A percentile compares a stretch with the other conserved stretches of the same genome.
phyloP scores from a whole-genome alignment of 306 rosid species.

The Geum urbanum region DNA sequence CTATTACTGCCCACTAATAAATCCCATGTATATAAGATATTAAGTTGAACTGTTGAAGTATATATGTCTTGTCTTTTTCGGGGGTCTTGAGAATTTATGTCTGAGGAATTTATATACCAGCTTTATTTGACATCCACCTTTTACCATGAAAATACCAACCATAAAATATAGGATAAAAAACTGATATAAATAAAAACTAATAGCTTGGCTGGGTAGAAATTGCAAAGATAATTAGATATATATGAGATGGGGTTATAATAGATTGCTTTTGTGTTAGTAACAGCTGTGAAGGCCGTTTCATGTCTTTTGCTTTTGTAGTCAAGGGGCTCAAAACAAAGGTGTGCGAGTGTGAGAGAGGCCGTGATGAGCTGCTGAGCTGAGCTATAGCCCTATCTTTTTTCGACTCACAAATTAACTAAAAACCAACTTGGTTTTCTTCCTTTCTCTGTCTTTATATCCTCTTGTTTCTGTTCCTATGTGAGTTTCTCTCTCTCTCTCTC shows the following conservation, averaged over 20 bases:
- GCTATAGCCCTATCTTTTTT: conserved; percentile 23
- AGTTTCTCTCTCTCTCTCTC: conserved; percentile 35
- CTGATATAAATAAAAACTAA: not conserved
- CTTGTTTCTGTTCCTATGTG: conserved; percentile 5
- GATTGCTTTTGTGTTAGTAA: conserved; percentile 45
- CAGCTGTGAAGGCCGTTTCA: conserved; percentile 66
- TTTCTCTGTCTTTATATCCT: conserved; percentile 16
- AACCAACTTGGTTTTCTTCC: conserved; percentile 29
- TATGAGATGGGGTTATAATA: conserved; percentile 21
- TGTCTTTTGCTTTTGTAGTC: conserved; percentile 87
- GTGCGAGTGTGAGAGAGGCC: conserved; percentile 29
- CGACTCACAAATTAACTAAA: not conserved
- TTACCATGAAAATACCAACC: conserved; percentile 21
- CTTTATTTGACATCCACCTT: conserved; percentile 14
- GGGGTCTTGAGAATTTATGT: not conserved
- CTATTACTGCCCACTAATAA: not conserved
- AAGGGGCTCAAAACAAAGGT: conserved; percentile 67
- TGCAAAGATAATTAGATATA: not conserved
- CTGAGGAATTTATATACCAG: not conserved
- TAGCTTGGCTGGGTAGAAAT: not conserved
- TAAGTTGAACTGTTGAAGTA: not conserved
- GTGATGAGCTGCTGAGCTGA: conserved; percentile 11
- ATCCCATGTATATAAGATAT: not conserved
- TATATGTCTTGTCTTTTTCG: not conserved
- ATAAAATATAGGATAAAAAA: not conserved